Evolutionary conservation across 805 yeast species (phyloP), one percentile per base, ranked within the genome.

Genomic region (Schwanniomyces sp.): DNA sequence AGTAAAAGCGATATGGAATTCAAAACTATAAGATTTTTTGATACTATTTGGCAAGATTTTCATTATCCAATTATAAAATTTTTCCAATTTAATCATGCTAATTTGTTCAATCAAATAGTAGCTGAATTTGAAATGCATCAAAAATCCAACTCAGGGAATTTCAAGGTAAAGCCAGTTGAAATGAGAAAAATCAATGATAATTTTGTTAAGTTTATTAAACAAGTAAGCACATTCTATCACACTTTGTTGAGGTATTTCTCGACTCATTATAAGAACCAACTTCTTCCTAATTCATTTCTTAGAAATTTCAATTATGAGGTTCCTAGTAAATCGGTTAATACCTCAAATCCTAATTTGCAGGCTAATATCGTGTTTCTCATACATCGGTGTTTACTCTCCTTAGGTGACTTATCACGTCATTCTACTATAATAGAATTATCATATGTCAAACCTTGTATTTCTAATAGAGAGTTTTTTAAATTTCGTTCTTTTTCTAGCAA

Each of bases 41-140:
- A 81, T 44, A 54, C 61, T 4, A 62, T 82, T 17, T 86, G 91
- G 91, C 59, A 70, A 28, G 80, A 80, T 5, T 74, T 86, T 52
- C 86, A 82, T 53, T 81, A 82, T 55, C 89, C 89, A 1, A 76
- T 81, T 2, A 74, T 85, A 50, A 84, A 82, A 53, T 75, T 75
- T 58, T 84, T 76, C 55, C 82, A 79, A 57, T 55, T 61, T 16
- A 66, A 63, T 28, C 76, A 70, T 53, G 64, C 59, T 14, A 57
- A 46, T 11, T 51, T 62, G 27, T 66, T 55, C 44, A 47, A 49
- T 12, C 52, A 56, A 7, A 54, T 56, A 43, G 44, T 51, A 6
- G 34, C 42, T 8, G 46, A 61, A 17, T 52, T 61, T 26, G 47
- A 59, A 52, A 45, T 40, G 43, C 52, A 40, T 43, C 52, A 37